Percentiles rank a stretch among this genome's conserved stretches.
Conservation (phyloP, 305 asterid species). For the Fraxinus velutina region DNA sequence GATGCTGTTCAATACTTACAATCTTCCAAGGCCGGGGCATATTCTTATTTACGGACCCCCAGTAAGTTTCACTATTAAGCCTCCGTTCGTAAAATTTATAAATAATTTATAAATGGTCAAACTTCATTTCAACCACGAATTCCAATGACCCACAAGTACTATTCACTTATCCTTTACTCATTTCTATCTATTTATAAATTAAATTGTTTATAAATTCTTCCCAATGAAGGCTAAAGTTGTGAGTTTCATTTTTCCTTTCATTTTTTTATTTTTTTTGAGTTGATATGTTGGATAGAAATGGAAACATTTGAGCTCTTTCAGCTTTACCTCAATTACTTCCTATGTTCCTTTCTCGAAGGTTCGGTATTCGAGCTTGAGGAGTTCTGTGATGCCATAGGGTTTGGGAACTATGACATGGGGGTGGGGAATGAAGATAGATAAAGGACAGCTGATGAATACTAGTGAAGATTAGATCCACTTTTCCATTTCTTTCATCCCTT, state of each 20-base stretch:
- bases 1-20: slow-evolving; percentile 49
- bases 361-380: slow-evolving; percentile 8
- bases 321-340: neutral
- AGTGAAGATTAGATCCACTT: neutral
- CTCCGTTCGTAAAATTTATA: neutral
- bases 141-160: neutral
- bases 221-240: neutral
- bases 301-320: neutral
- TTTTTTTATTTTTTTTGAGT: slow-evolving; percentile 3
- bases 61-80: slow-evolving; percentile 41
- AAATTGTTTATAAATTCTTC: neutral
- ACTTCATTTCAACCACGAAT: neutral
- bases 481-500: neutral
- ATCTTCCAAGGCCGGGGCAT: slow-evolving; percentile 90
- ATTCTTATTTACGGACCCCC: slow-evolving; percentile 84
- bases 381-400: neutral
- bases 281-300: slow-evolving; percentile 14
- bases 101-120: neutral
- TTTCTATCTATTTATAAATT: neutral
- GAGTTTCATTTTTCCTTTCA: neutral
- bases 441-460: slow-evolving; percentile 3
- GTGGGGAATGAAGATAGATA: neutral
- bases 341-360: slow-evolving; percentile 3
- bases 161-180: neutral
- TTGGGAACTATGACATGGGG: neutral